phyloP scores from a whole-genome alignment of 2,329 filamentous ascomycete genomes.

The Thelonectria blattea region DNA sequence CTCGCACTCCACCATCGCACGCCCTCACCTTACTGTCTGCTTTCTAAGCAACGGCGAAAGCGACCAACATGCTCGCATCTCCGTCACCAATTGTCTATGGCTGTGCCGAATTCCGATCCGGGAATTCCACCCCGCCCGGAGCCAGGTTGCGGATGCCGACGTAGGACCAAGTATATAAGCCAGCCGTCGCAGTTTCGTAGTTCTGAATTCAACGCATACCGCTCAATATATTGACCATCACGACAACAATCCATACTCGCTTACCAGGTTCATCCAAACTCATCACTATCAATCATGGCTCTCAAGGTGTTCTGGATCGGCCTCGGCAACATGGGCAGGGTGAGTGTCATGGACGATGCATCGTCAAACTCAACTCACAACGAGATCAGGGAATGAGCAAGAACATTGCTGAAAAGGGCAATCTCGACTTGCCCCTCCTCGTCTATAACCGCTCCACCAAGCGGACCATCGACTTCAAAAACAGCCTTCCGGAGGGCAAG shows the following conservation, averaged over 20 bases:
- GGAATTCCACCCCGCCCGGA: conserved; percentile 4
- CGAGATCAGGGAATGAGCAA: conserved; percentile 74
- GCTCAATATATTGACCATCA: neutral
- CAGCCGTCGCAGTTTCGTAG: neutral
- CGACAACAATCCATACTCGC: neutral
- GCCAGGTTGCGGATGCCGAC: neutral
- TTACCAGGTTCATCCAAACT: neutral
- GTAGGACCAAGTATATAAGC: conserved; percentile 1
- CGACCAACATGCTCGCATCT: neutral
- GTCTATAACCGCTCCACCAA: conserved; percentile 80
- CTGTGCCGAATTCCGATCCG: conserved; percentile 12
- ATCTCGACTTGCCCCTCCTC: conserved; percentile 72
- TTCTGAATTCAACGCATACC: neutral
- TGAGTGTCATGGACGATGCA: conserved; percentile 48
- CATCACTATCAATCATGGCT: conserved; percentile 49
- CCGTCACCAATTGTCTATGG: neutral
- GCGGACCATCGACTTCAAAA: conserved; percentile 68
- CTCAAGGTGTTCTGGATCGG: conserved; percentile 78
- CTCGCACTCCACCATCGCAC: neutral
- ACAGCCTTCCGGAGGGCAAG: conserved; percentile 65
- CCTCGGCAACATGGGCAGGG: conserved; percentile 86
- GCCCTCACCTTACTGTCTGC: neutral
- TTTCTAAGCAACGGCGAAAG: no score
- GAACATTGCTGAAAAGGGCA: conserved; percentile 81
- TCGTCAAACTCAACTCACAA: neutral